Percentiles rank a stretch among this genome's conserved stretches.
Evolutionary conservation across 106 monocot genomes (phyloP).

Genomic region (Platanthera zijinensis): DNA sequence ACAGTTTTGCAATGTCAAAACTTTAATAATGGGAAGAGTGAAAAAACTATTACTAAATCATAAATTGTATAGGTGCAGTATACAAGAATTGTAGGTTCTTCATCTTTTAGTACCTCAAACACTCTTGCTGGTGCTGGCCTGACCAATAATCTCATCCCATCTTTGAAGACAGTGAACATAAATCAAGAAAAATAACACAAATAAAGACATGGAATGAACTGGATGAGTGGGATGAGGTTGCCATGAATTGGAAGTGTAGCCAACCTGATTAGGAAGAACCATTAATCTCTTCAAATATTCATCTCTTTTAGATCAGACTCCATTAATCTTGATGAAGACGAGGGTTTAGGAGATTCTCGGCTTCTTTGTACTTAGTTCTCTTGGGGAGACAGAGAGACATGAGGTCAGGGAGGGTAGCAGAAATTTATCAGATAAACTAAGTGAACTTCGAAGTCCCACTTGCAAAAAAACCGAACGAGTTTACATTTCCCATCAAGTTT

Average conservation of each 20-base stretch:
- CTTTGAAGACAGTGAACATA: constrained; percentile 26
- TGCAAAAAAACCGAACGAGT: no score
- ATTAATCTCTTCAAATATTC: constrained; percentile 92
- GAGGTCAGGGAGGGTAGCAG: no score
- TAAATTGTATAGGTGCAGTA: constrained; percentile 63
- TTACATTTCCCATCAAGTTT: no score
- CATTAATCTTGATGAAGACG: no score
- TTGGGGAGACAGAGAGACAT: no score
- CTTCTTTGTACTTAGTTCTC: no score
- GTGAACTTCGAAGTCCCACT: no score
- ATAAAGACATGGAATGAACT: neutral
- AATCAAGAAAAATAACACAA: constrained; percentile 1
- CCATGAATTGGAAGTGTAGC: neutral
- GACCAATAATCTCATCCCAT: constrained; percentile 98
- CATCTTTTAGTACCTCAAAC: constrained; percentile 91
- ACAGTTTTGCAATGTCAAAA: no score
- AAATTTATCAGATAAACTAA: no score
- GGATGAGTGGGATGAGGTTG: neutral
- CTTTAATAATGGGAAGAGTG: neutral
- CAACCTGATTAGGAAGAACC: constrained; percentile 97
- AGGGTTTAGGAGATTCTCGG: no score
- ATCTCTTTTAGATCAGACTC: constrained; percentile 89
- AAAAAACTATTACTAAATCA: neutral
- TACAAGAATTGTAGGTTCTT: constrained; percentile 83
- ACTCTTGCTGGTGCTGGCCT: constrained; percentile 78